Percentiles rank a stretch among this genome's conserved stretches.
Evolutionary conservation across 2,329 filamentous ascomycete species (phyloP).

Genomic region (Pseudocercospora macadamiae): DNA sequence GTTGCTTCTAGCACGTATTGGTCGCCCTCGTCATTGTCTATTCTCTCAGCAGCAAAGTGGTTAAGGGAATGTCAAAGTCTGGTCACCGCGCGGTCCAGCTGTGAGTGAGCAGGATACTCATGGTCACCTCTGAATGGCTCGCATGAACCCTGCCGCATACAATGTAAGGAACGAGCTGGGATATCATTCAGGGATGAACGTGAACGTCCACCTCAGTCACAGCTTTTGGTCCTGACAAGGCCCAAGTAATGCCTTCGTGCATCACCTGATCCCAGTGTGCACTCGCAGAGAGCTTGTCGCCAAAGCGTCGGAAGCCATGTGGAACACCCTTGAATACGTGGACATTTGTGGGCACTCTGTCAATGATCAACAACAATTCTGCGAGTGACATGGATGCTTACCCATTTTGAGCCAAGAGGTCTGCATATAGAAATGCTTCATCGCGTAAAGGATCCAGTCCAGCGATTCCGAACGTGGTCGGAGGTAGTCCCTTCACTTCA

Average conservation of each 20-base stretch:
- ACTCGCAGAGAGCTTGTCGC: constrained; percentile 44
- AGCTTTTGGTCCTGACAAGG: constrained; percentile 22
- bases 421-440: constrained; percentile 52
- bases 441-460: constrained; percentile 55
- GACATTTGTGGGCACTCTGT: constrained; percentile 50
- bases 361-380: neutral
- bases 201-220: constrained; percentile 13
- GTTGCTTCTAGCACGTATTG: too few species aligned
- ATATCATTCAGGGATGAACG: constrained; percentile 16
- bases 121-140: too few species aligned
- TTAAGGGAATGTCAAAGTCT: too few species aligned
- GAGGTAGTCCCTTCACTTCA: constrained; percentile 49
- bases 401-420: constrained; percentile 50
- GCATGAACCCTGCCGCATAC: too few species aligned
- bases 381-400: neutral
- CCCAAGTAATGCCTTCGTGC: constrained; percentile 50
- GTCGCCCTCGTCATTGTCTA: too few species aligned
- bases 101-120: too few species aligned
- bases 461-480: constrained; percentile 50
- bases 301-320: constrained; percentile 56
- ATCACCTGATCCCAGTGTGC: constrained; percentile 50
- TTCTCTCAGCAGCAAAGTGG: too few species aligned
- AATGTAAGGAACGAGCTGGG: too few species aligned
- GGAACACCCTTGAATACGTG: constrained; percentile 57
- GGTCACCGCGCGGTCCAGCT: too few species aligned